Base-by-base conservation (phyloP, 352 stramenopile species). In the Aphanomyces cochlioides region DNA sequence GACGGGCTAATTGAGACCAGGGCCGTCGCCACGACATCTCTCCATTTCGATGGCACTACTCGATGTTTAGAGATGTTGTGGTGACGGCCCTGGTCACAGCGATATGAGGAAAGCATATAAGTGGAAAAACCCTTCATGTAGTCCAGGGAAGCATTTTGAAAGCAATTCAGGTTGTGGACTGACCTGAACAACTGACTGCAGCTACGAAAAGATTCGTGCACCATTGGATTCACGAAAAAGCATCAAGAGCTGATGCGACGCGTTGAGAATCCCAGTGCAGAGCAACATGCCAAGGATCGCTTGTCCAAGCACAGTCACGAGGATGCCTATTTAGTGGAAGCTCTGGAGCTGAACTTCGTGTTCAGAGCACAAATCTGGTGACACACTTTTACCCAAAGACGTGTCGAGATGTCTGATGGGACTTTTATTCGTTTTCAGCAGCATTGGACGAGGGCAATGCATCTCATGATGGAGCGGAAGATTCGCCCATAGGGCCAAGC, bases 271-370 rank as follows among this genome's bases (percentile, higher is more conserved):
- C 38, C 64, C 47, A 38, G 56, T 70, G 19, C 64, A 61, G 13
- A 69, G 41, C 19, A n/a, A 34, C 28, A 28, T n/a, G 34, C 63
- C 63, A 69, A 69, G 59, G 34, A 60, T 41, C 2, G 63, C 39
- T 69, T 69, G 63, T 17, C 40, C 63, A 7, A 69, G 37, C 47
- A 69, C 63, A 7, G 48, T 47, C 21, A 48, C 39, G 34, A 69
- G 50, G 12, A 69, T 47, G 15, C 63, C 63, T 13, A 47, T 69
- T 7, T 41, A 69, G 39, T 61, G 59, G 34, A 69, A 41, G 28
- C 28, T 69, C 21, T 69, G 63, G 1, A 69, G 45, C 50, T 69
- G 63, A 7, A 69, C 50, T 43, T 69, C 63, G 39, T 69, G 63
- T 7, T 21, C 63, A 3, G 63, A 60, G 63, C 63, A 69, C 6